These are phyloP conservation scores for Apiospora hydei DNA, from an alignment of 2,329 filamentous ascomycete species.

Conservation along the genomic window DNA sequence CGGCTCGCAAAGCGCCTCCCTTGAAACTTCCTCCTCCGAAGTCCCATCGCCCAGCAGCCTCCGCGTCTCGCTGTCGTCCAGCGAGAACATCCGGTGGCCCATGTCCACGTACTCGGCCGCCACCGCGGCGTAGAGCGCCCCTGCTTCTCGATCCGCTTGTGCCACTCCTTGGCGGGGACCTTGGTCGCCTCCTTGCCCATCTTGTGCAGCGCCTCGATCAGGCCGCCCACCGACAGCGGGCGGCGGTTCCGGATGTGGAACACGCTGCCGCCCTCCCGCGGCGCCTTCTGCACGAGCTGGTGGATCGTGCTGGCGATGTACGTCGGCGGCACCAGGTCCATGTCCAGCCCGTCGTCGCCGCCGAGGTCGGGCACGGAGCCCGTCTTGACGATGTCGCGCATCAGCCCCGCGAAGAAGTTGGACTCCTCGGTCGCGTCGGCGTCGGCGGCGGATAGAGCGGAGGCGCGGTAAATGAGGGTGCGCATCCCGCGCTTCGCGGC, in stretches of 20 bases:
- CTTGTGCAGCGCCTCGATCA: neutral
- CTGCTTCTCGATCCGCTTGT: neutral
- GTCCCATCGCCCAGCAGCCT: neutral
- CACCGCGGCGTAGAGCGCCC: neutral
- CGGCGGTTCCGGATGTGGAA: neutral
- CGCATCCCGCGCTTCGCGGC: neutral
- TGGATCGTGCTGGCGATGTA: neutral
- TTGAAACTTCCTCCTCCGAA: neutral
- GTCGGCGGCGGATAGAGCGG: neutral
- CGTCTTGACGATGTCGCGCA: neutral
- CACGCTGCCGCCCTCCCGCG: neutral
- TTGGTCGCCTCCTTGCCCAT: neutral
- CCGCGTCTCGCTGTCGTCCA: neutral
- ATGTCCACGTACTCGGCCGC: neutral
- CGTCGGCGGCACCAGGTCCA: neutral
- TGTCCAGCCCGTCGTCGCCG: neutral
- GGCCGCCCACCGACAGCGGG: neutral
- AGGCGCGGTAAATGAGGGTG: neutral
- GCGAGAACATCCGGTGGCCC: neutral
- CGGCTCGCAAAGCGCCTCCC: neutral
- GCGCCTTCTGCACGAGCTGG: neutral
- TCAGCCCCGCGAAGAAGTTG: neutral
- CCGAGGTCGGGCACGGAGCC: neutral
- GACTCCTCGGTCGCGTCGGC: neutral
- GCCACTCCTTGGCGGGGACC: neutral